Base-by-base conservation (phyloP, 208 protist genomes). In the Jaenimonas drosophilae region DNA sequence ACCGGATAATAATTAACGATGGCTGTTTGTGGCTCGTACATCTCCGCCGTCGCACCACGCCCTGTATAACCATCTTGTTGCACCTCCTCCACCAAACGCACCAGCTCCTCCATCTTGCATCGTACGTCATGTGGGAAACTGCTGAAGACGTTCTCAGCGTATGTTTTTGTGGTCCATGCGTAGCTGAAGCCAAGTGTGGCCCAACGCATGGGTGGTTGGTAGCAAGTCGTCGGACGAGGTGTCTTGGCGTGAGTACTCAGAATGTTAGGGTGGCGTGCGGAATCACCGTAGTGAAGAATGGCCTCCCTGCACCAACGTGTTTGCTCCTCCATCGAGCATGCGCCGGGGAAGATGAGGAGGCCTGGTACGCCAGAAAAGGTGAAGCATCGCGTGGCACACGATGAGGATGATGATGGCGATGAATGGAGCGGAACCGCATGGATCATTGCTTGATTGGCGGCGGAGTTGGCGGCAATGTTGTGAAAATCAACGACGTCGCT, bases 1-100 rank as follows among this genome's bases (percentile, higher is more conserved):
- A 89, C 80, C 6, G 82, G 76, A 61, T 81, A 94, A 67, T 88
- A 94, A 49, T 94, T 94, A 17, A 94, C 80, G 44, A 94, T 91
- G 17, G 76, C 69, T 0, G 86, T 86, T 50, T 94, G 86, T 26
- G 80, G 72, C 61, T 88, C 73, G 54, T 86, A 92, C n/a, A 24
- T 23, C 16, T 20, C 11, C 11, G 48, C n/a, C 2, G 29, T 45
- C 9, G 59, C 58, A 23, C 51, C 42, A 7, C 24, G 32, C 11
- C 53, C 61, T 47, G 27, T 27, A 46, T 65, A 67, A 5, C 17
- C 46, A 39, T 72, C 66, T 38, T 75, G 63, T 25, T 54, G 21
- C 23, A 80, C 78, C 42, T 42, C 29, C 1, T 56, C 52, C 2
- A 87, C 64, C 9, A 70, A 30, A 17, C 14, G 20, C 17, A 76